These are phyloP conservation scores for Meripilus lineatus DNA, from an alignment of 1,284 basidiomycete genomes.

Conservation along the genomic window DNA sequence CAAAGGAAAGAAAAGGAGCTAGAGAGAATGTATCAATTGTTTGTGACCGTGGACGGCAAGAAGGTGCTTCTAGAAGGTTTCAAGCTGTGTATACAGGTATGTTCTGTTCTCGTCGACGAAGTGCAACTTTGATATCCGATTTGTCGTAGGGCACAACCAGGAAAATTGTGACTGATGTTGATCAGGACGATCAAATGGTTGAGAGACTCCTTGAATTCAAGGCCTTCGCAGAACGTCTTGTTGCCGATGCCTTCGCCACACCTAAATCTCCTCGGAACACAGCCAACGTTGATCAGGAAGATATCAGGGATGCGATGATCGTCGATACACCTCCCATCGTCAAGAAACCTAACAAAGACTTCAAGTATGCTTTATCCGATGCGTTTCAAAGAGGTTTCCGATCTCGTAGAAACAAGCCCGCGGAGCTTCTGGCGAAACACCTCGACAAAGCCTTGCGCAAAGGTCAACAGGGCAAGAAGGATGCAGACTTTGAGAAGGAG, in stretches of 20 bases:
- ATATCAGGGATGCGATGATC: constrained; percentile 11
- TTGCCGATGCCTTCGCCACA: constrained; percentile 43
- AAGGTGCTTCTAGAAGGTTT: constrained; percentile 59
- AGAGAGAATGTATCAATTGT: constrained; percentile 57
- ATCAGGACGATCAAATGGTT: constrained; percentile 75
- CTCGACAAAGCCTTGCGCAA: constrained; percentile 84
- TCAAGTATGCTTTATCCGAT: constrained; percentile 59
- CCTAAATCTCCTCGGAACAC: constrained; percentile 12
- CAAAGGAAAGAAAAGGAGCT: constrained; percentile 45
- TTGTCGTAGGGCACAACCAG: constrained; percentile 43
- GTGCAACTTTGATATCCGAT: not conserved
- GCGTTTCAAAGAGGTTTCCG: constrained; percentile 85
- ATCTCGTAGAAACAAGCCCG: constrained; percentile 80
- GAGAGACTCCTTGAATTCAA: constrained; percentile 71
- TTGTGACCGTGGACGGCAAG: constrained; percentile 55
- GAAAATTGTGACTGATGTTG: constrained; percentile 53
- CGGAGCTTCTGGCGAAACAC: constrained; percentile 93
- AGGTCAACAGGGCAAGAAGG: constrained; percentile 73
- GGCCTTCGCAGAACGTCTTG: constrained; percentile 50
- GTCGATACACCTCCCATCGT: constrained; percentile 27
- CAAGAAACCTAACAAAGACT: constrained; percentile 42
- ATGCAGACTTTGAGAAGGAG: constrained; percentile 63
- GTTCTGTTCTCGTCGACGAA: constrained; percentile 8
- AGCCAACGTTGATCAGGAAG: constrained; percentile 14
- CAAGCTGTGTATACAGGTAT: constrained; percentile 52